These are phyloP conservation scores for Phaffia rhodozyma DNA, from an alignment of 1,284 basidiomycete species.

Conservation along the genomic window DNA sequence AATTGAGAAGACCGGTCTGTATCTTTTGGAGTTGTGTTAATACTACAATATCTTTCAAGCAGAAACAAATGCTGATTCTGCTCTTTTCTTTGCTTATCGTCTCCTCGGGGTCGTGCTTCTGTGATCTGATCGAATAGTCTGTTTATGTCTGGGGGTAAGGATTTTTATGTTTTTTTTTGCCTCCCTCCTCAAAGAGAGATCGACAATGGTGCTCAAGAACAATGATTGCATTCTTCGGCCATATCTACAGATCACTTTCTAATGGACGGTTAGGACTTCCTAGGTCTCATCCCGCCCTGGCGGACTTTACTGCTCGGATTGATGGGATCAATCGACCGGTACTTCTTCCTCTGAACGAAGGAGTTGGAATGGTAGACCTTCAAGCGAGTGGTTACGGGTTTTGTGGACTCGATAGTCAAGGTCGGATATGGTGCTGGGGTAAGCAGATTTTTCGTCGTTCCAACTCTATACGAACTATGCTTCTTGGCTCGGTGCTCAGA, in stretches of 20 bases:
- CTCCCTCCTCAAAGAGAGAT: background rate
- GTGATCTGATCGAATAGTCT: background rate
- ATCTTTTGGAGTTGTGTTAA: background rate
- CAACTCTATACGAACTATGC: no score
- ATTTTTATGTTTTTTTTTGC: background rate
- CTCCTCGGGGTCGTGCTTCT: no score
- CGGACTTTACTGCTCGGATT: constrained; percentile 4
- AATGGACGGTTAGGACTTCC: constrained; percentile 15
- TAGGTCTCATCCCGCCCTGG: constrained; percentile 4
- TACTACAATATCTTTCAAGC: no score
- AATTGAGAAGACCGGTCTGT: constrained; percentile 1
- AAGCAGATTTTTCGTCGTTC: no score
- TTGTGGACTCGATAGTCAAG: constrained; percentile 1
- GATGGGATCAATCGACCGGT: constrained; percentile 15
- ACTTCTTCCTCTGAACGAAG: background rate
- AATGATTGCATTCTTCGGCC: background rate
- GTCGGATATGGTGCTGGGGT: constrained; percentile 13
- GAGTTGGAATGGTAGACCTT: constrained; percentile 16
- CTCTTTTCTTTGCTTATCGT: background rate
- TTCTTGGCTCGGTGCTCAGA: no score
- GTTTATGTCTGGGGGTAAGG: constrained; percentile 15
- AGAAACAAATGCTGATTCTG: no score
- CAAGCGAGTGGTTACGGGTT: constrained; percentile 16
- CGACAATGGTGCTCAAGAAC: background rate
- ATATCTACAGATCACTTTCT: background rate